Evolutionary conservation across 345 rosid species (phyloP), one percentile per base, ranked within the genome.

Genomic region (Pelargonium nanum): DNA sequence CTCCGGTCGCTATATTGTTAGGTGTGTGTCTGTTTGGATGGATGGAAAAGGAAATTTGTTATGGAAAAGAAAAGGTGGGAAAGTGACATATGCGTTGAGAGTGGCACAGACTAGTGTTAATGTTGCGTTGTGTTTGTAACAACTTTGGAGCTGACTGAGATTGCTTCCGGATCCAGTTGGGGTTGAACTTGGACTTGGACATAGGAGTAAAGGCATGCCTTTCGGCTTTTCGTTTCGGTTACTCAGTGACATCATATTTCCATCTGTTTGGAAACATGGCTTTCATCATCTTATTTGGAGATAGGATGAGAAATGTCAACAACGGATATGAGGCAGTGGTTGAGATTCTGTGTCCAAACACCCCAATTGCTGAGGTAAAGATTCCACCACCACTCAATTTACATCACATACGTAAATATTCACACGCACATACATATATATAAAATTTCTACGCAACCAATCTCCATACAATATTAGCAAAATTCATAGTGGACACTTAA

Each of bases 341-440:
- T 34, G 59, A 60, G 9, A 64, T 59, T 56, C 1, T 55, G 34
- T n/a, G 4, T 55, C 65, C 64, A 59, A 67, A 17, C 51, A 24
- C 23, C 6, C 15, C 45, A 1, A 15, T 2, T 26, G 61, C 9
- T 65, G 64, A 66, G 34, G 67, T 51, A 13, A 71, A 66, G 70
- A 66, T 66, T 71, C 75, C 75, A 22, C 60, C 24, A 23, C 25
- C 45, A 34, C 12, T 34, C 45, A 34, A 15, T 34, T 34, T 15
- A 34, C 45, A 34, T 34, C 45, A 34, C 45, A 9, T 4, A n/a
- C n/a, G n/a, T n/a, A n/a, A n/a, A n/a, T n/a, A n/a, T n/a, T n/a
- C n/a, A n/a, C n/a, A n/a, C n/a, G n/a, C n/a, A n/a, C n/a, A n/a
- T n/a, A n/a, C n/a, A n/a, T n/a, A n/a, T n/a, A n/a, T n/a, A 34